Conservation (phyloP, 169 alveolate species). For the Plasmodium ovale region DNA sequence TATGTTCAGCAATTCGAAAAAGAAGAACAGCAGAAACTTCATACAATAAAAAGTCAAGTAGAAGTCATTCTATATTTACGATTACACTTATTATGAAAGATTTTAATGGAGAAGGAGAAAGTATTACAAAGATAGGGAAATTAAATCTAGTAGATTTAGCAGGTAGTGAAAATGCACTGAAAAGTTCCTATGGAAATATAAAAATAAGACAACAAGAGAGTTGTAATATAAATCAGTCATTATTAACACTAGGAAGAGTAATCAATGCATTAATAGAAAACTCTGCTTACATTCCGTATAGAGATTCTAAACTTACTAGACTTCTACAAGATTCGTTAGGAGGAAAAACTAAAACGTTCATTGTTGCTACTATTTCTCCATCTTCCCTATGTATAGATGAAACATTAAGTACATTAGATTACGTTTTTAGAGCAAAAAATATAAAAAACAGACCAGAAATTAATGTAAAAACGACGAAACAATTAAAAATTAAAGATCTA, state of each 20-base stretch:
- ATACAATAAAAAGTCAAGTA: conserved; percentile 90
- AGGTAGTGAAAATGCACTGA: conserved; percentile 94
- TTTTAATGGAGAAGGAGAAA: conserved; percentile 88
- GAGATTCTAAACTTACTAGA: conserved; percentile 97
- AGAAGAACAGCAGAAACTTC: conserved; percentile 91
- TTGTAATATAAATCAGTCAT: conserved; percentile 91
- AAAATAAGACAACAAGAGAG: conserved; percentile 93
- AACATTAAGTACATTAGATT: conserved; percentile 92
- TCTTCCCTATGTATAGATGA: conserved; percentile 93
- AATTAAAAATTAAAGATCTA: conserved; percentile 83
- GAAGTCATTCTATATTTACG: conserved; percentile 93
- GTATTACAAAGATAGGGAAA: conserved; percentile 90
- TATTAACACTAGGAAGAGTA: conserved; percentile 93
- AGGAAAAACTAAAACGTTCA: conserved; percentile 96
- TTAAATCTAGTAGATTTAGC: conserved; percentile 96
- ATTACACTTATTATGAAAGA: conserved; percentile 90
- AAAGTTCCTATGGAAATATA: conserved; percentile 90
- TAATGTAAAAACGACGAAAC: conserved; percentile 92
- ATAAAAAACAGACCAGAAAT: conserved; percentile 93
- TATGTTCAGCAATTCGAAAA: conserved; percentile 89
- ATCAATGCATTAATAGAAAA: conserved; percentile 92
- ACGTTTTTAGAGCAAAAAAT: conserved; percentile 94
- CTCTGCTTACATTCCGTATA: conserved; percentile 94
- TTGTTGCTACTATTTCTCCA: conserved; percentile 95
- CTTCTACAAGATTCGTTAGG: conserved; percentile 95